These are phyloP conservation scores for Drechmeria coniospora DNA, from an alignment of 2,329 filamentous ascomycete genomes.

Conservation along the genomic window DNA sequence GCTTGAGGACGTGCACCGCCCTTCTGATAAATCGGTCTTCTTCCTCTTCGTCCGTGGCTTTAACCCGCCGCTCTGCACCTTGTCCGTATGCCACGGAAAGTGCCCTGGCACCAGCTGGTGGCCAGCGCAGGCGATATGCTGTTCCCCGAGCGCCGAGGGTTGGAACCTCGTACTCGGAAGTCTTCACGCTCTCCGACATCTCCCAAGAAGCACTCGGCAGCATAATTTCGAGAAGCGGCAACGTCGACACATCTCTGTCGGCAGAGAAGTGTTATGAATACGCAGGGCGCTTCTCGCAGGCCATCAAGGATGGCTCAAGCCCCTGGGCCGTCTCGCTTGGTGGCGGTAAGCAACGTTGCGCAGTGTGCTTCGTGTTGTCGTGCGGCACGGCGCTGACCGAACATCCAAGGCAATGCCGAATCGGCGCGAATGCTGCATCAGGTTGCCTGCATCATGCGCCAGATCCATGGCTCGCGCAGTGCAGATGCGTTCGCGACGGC, in stretches of 20 bases:
- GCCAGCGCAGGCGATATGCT: conserved; percentile 3
- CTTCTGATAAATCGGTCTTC: too few relatives aligned
- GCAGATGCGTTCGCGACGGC: conserved; percentile 7
- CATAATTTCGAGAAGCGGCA: conserved; percentile 5
- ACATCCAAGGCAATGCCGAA: conserved; percentile 7
- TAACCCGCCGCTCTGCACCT: too few relatives aligned
- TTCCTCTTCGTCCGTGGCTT: too few relatives aligned
- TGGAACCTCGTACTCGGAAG: conserved; percentile 2
- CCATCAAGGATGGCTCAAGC: conserved; percentile 8
- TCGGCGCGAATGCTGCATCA: conserved; percentile 10
- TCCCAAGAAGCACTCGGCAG: conserved; percentile 8
- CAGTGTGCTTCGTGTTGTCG: neutral
- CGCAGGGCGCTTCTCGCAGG: conserved; percentile 8
- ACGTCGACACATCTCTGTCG: conserved; percentile 7
- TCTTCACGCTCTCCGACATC: conserved; percentile 10
- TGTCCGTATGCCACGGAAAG: too few relatives aligned
- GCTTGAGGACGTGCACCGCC: too few relatives aligned
- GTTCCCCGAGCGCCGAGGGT: conserved; percentile 1
- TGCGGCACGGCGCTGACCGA: too few relatives aligned
- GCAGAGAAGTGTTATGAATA: conserved; percentile 11
- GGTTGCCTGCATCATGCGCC: conserved; percentile 13
- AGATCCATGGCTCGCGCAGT: conserved; percentile 3
- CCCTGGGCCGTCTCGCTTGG: conserved; percentile 8
- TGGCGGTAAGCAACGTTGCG: conserved; percentile 8
- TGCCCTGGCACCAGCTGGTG: too few relatives aligned